Evolutionary conservation across 1,139 yeast species (phyloP).

Genomic region (Taphrina sp.): DNA sequence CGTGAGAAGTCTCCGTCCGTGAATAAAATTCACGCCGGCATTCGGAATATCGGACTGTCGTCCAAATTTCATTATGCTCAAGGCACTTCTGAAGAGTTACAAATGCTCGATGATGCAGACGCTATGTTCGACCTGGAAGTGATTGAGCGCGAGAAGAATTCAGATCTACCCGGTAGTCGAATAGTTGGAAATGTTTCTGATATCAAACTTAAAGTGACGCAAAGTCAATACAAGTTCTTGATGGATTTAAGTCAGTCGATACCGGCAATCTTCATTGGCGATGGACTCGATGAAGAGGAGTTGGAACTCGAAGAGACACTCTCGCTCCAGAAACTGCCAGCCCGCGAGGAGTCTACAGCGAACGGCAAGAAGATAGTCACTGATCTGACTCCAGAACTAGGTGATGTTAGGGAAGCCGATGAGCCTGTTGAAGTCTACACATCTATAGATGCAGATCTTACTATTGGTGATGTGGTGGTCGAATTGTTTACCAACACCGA

Average conservation of each 20-base stretch:
- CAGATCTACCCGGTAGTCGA: slow-evolving; percentile 54
- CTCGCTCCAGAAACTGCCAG: neutral
- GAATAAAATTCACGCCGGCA: slow-evolving; percentile 62
- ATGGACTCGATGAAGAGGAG: slow-evolving; percentile 55
- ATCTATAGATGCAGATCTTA: slow-evolving; percentile 55
- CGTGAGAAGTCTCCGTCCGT: slow-evolving; percentile 42
- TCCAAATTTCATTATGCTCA: slow-evolving; percentile 59
- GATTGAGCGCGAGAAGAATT: slow-evolving; percentile 48
- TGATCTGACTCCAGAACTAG: slow-evolving; percentile 1
- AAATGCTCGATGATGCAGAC: slow-evolving; percentile 70
- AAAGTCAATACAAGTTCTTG: slow-evolving; percentile 66
- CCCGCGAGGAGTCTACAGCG: slow-evolving; percentile 1
- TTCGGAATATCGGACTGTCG: slow-evolving; percentile 64
- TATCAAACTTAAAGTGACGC: slow-evolving; percentile 67
- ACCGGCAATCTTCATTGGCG: slow-evolving; percentile 49
- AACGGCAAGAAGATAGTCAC: neutral
- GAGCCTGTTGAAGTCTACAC: slow-evolving; percentile 33
- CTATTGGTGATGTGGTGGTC: slow-evolving; percentile 62
- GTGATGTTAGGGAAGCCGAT: neutral
- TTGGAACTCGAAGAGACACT: slow-evolving; percentile 23
- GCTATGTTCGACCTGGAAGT: slow-evolving; percentile 62
- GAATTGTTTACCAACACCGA: slow-evolving; percentile 62
- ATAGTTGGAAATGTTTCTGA: slow-evolving; percentile 66
- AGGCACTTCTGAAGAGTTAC: slow-evolving; percentile 53
- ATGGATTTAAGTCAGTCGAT: slow-evolving; percentile 58